Percentiles rank a stretch among this genome's conserved stretches.
Conservation (phyloP, 169 alveolate genomes). For the Plasmodium malariae region DNA sequence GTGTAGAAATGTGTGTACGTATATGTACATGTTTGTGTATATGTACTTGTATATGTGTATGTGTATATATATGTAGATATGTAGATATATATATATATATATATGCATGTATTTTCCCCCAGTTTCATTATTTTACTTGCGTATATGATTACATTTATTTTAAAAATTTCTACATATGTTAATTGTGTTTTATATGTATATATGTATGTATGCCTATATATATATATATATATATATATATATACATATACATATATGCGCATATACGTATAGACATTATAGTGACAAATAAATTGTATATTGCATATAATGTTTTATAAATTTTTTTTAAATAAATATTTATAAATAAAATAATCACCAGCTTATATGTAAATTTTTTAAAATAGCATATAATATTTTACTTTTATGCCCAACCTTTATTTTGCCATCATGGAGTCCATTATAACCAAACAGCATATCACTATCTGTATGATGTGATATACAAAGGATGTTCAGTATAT, state of each 20-base stretch:
- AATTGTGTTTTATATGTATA: neutral
- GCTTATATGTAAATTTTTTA: conserved; percentile 37
- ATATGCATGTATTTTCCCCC: neutral
- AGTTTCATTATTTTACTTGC: conserved; percentile 8
- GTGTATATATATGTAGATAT: neutral
- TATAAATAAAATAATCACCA: conserved; percentile 54
- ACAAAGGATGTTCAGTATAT: too few species aligned
- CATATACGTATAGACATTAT: conserved; percentile 2
- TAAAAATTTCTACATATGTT: neutral
- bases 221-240: neutral
- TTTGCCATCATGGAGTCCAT: too few species aligned
- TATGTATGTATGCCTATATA: too few species aligned
- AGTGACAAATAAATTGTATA: conserved; percentile 21
- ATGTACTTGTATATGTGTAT: neutral
- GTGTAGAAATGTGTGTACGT: neutral
- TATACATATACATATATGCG: neutral
- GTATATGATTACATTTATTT: conserved; percentile 24
- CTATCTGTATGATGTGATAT: too few species aligned
- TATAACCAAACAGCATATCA: too few species aligned
- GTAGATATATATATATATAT: neutral
- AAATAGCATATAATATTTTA: conserved; percentile 14
- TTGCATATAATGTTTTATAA: conserved; percentile 43
- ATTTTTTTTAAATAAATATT: conserved; percentile 68
- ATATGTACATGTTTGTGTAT: neutral
- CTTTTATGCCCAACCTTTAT: conserved; percentile 1